Evolutionary conservation across 2,329 filamentous ascomycete species (phyloP).

Genomic region (Diaporthe citrichinensis): DNA sequence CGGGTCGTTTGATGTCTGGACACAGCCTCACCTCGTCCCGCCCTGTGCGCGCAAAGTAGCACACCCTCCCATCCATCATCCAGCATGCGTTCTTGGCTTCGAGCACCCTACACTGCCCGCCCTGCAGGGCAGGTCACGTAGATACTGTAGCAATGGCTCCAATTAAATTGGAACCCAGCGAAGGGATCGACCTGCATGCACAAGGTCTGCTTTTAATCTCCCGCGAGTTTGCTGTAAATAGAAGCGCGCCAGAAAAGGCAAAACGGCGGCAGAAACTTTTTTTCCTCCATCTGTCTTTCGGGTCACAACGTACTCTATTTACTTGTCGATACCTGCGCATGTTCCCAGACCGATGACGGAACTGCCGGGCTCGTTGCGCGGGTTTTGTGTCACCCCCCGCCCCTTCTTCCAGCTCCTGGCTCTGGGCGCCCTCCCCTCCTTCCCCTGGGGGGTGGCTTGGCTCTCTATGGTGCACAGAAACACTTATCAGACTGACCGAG

Average conservation of each 20-base stretch:
- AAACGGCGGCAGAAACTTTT: slow-evolving; percentile 27
- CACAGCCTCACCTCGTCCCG: slow-evolving; percentile 18
- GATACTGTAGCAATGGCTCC: slow-evolving; percentile 18
- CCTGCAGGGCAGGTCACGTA: slow-evolving; percentile 15
- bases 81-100: neutral
- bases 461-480: neutral
- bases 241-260: slow-evolving; percentile 19
- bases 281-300: neutral
- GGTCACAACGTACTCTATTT: slow-evolving; percentile 21
- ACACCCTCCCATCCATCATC: neutral
- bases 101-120: neutral
- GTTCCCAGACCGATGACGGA: slow-evolving; percentile 19
- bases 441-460: slow-evolving; percentile 25
- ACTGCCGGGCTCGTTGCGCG: slow-evolving; percentile 12
- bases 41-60: neutral
- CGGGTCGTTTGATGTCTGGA: slow-evolving; percentile 26
- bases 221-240: slow-evolving; percentile 32
- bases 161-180: slow-evolving; percentile 28
- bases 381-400: neutral
- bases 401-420: neutral
- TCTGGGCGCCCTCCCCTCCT: slow-evolving; percentile 12
- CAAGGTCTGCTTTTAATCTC: slow-evolving; percentile 19
- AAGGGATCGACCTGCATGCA: slow-evolving; percentile 25
- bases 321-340: slow-evolving; percentile 10
- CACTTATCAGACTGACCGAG: neutral